Evolutionary conservation across 1,284 basidiomycete genomes (phyloP).

Genomic region (Sporisorium exsertum): DNA sequence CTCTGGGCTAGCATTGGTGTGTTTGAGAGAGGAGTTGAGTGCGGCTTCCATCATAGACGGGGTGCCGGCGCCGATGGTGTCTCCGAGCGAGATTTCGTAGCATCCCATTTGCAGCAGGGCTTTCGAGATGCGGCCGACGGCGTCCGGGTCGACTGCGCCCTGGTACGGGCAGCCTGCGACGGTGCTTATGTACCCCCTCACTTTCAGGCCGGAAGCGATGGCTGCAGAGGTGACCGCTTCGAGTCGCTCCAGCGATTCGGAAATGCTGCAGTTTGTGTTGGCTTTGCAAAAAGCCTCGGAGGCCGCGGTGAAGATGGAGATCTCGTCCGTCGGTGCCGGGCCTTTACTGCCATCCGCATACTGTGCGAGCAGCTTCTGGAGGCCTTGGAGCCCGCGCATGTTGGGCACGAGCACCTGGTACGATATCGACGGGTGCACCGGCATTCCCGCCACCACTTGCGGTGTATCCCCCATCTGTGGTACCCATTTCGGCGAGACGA

Average conservation of each 20-base stretch:
- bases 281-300: constrained; percentile 85
- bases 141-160: constrained; percentile 78
- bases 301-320: constrained; percentile 89
- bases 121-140: constrained; percentile 79
- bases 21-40: constrained; percentile 77
- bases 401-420: constrained; percentile 91
- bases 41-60: constrained; percentile 78
- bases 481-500: constrained; percentile 84
- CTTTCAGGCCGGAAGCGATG: constrained; percentile 76
- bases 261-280: constrained; percentile 83
- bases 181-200: constrained; percentile 85
- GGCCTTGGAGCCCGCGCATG: constrained; percentile 74
- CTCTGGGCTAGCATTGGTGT: constrained; percentile 3
- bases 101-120: constrained; percentile 88
- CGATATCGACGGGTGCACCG: constrained; percentile 74
- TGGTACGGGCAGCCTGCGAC: constrained; percentile 84
- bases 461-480: constrained; percentile 71
- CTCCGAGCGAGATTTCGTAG: constrained; percentile 90
- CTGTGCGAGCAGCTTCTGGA: constrained; percentile 32
- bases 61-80: constrained; percentile 89
- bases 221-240: constrained; percentile 78
- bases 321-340: constrained; percentile 77
- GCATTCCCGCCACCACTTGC: constrained; percentile 75
- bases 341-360: constrained; percentile 1
- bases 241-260: constrained; percentile 79